phyloP scores from a whole-genome alignment of 306 rosid genomes.

The Gleditsia sinensis region DNA sequence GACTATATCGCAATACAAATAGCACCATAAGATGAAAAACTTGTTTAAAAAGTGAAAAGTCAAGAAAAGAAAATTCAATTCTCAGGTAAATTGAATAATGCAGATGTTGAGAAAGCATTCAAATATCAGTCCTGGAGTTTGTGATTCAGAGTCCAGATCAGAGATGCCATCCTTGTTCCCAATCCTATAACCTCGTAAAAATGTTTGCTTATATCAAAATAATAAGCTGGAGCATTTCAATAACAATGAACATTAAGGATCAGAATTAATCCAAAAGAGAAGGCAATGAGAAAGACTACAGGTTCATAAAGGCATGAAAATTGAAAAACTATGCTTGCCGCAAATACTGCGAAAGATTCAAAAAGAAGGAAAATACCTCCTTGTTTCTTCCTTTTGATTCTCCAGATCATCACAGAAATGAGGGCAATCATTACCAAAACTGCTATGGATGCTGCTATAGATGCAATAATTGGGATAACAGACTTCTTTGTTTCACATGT shows the following conservation, averaged over 20 bases:
- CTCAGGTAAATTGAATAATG: neutral
- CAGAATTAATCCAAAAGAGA: too few relatives aligned
- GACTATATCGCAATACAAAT: neutral
- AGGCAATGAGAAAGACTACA: too few relatives aligned
- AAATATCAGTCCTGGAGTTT: too few relatives aligned
- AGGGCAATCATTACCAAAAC: neutral
- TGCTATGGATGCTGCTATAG: conserved; percentile 1
- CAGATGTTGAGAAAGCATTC: too few relatives aligned
- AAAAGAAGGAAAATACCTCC: conserved; percentile 13
- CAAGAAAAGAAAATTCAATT: neutral
- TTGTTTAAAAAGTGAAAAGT: neutral
- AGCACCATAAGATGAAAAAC: neutral
- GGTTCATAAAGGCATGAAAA: too few relatives aligned
- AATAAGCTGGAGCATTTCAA: too few relatives aligned
- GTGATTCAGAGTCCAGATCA: too few relatives aligned
- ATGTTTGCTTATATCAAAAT: too few relatives aligned
- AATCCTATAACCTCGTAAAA: too few relatives aligned
- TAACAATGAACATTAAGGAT: too few relatives aligned
- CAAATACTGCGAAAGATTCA: neutral
- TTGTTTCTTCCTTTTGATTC: neutral
- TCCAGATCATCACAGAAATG: conserved; percentile 6
- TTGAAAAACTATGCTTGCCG: neutral
- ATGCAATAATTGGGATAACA: conserved; percentile 4
- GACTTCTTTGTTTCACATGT: conserved; percentile 23
- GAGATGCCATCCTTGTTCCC: too few relatives aligned